phyloP scores from a whole-genome alignment of 768 basidiomycete species.

The Sporobolomyces phaffii region DNA sequence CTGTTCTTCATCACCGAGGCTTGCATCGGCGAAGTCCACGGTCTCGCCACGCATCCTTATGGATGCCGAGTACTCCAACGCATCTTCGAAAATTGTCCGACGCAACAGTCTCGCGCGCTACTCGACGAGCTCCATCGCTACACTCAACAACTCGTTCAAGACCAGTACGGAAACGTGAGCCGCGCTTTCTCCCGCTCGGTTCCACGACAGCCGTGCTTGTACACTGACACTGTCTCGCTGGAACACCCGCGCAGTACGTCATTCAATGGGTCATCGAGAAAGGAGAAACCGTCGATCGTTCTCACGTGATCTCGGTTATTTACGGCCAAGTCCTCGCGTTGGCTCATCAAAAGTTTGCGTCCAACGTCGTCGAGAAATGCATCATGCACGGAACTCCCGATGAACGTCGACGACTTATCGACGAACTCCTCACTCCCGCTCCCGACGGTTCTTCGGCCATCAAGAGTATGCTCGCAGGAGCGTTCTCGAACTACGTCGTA shows the following conservation, averaged over 20 bases:
- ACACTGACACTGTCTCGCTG: neutral
- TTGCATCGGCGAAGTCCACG: constrained; percentile 71
- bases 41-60: constrained; percentile 79
- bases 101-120: constrained; percentile 61
- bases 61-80: constrained; percentile 93
- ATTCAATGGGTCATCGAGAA: constrained; percentile 86
- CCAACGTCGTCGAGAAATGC: constrained; percentile 61
- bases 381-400: constrained; percentile 47
- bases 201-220: too few species aligned
- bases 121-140: constrained; percentile 75
- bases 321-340: constrained; percentile 71
- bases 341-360: constrained; percentile 55
- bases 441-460: constrained; percentile 57
- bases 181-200: neutral
- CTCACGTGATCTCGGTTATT: constrained; percentile 61
- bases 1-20: constrained; percentile 62
- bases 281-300: constrained; percentile 64
- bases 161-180: constrained; percentile 71
- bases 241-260: constrained; percentile 57
- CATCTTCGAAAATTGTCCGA: constrained; percentile 76
- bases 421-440: constrained; percentile 68
- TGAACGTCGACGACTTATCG: constrained; percentile 64
- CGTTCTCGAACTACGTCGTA: constrained; percentile 55
- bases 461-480: constrained; percentile 76
- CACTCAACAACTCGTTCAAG: constrained; percentile 68